phyloP scores from a whole-genome alignment of 169 alveolate species.

The Plasmodium berghei region DNA sequence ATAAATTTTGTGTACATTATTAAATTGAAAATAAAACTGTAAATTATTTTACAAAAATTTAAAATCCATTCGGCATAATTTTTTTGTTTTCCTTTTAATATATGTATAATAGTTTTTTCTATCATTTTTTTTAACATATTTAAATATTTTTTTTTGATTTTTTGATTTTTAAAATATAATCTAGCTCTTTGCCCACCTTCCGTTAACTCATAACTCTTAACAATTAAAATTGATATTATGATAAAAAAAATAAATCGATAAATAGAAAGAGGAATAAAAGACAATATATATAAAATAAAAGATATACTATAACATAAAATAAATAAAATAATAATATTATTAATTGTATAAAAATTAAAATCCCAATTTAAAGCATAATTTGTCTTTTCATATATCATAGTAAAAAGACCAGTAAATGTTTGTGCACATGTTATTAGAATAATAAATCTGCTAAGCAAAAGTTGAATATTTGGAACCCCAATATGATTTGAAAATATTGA shows the following conservation, averaged over 20 bases:
- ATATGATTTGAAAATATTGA: conserved; percentile 63
- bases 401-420: conserved; percentile 50
- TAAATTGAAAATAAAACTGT: neutral
- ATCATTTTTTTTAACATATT: neutral
- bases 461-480: conserved; percentile 70
- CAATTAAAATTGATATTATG: neutral
- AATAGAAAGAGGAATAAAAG: conserved; percentile 38
- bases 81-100: conserved; percentile 4
- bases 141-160: neutral
- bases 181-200: conserved; percentile 56
- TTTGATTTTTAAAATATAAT: conserved; percentile 12
- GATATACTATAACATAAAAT: conserved; percentile 56
- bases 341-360: conserved; percentile 41
- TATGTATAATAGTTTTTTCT: conserved; percentile 1
- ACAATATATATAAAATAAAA: conserved; percentile 31
- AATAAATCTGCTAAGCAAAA: conserved; percentile 33
- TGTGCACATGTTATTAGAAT: conserved; percentile 43
- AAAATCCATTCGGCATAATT: neutral
- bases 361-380: conserved; percentile 74
- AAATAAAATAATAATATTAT: conserved; percentile 46
- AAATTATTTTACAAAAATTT: conserved; percentile 3
- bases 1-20: conserved; percentile 26
- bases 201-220: conserved; percentile 63
- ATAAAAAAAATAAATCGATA: conserved; percentile 47
- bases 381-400: conserved; percentile 54